These are phyloP conservation scores for Candida hispaniensis DNA, from an alignment of 805 yeast species.

Conservation along the genomic window DNA sequence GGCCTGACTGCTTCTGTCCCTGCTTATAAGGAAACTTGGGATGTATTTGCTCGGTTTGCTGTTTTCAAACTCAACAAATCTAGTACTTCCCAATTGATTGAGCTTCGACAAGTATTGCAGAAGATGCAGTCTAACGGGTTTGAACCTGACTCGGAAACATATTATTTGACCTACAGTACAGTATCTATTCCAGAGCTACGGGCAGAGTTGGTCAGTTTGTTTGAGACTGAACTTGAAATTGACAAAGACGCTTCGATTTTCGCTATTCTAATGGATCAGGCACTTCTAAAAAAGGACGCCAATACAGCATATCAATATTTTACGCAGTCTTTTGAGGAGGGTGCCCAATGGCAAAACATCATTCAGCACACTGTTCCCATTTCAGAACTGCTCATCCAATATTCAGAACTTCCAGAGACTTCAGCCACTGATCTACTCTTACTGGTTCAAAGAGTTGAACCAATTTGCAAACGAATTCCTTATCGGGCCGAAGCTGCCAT, in stretches of 20 bases:
- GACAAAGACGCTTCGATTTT: conserved; percentile 32
- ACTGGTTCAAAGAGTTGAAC: conserved; percentile 27
- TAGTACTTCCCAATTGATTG: conserved; percentile 12
- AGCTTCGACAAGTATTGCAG: conserved; percentile 17
- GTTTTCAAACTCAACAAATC: conserved; percentile 21
- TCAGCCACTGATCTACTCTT: conserved; percentile 5
- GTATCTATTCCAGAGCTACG: conserved; percentile 19
- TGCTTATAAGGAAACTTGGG: conserved; percentile 32
- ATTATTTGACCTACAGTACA: conserved; percentile 23
- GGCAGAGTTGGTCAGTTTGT: conserved; percentile 24
- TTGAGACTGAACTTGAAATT: conserved; percentile 28
- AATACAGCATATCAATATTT: conserved; percentile 30
- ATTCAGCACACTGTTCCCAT: conserved; percentile 18
- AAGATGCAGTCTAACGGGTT: conserved; percentile 20
- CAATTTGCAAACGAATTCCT: conserved; percentile 25
- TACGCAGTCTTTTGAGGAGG: conserved; percentile 30
- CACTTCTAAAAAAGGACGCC: conserved; percentile 25
- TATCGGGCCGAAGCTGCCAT: conserved; percentile 32
- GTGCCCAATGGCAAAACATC: conserved; percentile 36
- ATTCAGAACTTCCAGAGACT: conserved; percentile 5
- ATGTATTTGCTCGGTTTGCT: conserved; percentile 29
- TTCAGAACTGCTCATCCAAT: conserved; percentile 6
- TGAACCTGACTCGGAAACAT: conserved; percentile 24
- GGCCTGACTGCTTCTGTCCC: conserved; percentile 1
- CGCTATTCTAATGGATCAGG: conserved; percentile 30